A percentile compares a stretch with the other conserved stretches of the same genome.
phyloP scores from a whole-genome alignment of 73 alveolate species.

The Breviolum minutum region DNA sequence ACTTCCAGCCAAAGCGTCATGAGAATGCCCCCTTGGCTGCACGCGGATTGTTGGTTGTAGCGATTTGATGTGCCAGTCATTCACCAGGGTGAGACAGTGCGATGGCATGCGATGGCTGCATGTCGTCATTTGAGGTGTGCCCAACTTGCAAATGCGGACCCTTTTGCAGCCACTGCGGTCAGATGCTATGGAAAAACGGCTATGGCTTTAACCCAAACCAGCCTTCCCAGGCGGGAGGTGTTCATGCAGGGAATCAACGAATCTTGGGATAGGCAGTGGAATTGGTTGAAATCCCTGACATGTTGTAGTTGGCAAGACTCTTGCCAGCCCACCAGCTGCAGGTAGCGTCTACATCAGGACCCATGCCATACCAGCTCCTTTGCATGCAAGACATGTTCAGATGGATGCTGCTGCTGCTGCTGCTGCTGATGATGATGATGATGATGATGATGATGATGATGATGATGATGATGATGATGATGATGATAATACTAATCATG shows the following conservation, averaged over 20 bases:
- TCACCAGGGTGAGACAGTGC: no score
- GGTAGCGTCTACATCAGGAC: not conserved
- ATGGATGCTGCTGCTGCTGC: no score
- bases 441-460: no score
- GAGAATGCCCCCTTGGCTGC: no score
- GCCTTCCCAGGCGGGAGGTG: not conserved
- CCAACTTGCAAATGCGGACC: conserved; percentile 67
- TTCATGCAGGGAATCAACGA: not conserved
- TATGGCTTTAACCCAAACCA: not conserved
- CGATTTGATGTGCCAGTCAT: no score
- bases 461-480: no score
- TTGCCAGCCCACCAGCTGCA: not conserved
- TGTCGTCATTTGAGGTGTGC: conserved; percentile 5
- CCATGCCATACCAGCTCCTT: not conserved
- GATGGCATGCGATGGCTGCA: no score
- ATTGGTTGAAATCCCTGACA: no score
- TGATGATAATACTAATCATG: no score
- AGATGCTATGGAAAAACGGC: conserved; percentile 34
- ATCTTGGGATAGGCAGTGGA: not conserved
- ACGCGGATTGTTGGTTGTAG: no score
- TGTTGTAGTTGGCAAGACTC: no score
- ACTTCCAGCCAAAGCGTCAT: no score
- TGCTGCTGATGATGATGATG: not conserved
- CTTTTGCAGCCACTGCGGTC: conserved; percentile 67
- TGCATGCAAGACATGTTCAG: not conserved